Base-by-base conservation (phyloP, 176 grass and related monocot species). In the Pontederia crassipes region DNA sequence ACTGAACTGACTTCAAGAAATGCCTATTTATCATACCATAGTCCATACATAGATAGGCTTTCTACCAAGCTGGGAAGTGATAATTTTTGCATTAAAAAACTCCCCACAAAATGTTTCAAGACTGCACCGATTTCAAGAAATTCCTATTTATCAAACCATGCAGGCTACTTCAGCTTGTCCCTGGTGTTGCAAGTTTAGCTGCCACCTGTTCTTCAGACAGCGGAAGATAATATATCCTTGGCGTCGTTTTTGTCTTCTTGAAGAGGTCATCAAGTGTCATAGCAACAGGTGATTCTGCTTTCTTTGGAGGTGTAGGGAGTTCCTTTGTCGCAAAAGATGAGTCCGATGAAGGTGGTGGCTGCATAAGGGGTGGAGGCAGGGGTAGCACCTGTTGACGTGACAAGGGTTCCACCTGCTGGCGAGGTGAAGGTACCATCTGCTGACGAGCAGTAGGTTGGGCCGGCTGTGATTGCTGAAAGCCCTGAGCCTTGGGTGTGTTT, bases 221-320 rank as follows among this genome's bases (percentile, higher is more conserved):
- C 8, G 85, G 90, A 35, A 81, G 27, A 63, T 89, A 95, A 81
- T 89, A 89, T 52, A 95, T 83, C 80, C 83, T 83, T 0, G 90
- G 85, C n/a, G 17, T 53, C 8, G 77, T 59, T 27, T 89, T 65
- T 27, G 85, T 95, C 58, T 81, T 89, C 80, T 75, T 86, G 57
- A 95, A 95, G 68, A 95, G 77, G 73, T 89, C 86, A 69, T 89
- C 82, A 17, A 95, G 74, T 12, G 82, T 77, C 67, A 71, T 13
- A 11, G 62, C 60, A 24, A 24, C 20, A 56, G 68, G 74, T 57
- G 84, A 65, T 54, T 81, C 77, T 0, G 55, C 65, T 15, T 86
- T 75, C 48, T 70, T 83, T 48, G 63, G 48, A 9, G 73, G 71
- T 40, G 74, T 67, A 9, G 40, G 66, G 15, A 79, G 56, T 67